These are phyloP conservation scores for Pseudogymnoascus verrucosus DNA, from an alignment of 2,329 filamentous ascomycete species.

Conservation along the genomic window DNA sequence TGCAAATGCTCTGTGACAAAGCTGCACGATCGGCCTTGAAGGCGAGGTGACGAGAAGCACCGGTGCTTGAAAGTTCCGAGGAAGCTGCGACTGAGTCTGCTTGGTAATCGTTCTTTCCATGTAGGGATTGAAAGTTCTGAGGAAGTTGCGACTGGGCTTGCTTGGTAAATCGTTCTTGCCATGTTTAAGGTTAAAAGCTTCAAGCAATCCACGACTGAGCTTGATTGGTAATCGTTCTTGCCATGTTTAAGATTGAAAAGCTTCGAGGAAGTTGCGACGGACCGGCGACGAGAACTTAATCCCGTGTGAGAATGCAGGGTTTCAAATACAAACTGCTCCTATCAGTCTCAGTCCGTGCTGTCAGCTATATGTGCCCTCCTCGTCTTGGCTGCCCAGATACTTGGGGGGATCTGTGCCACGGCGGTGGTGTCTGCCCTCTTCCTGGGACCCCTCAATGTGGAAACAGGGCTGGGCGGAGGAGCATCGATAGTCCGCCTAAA, in stretches of 20 bases:
- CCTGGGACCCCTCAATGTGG: conserved; percentile 35
- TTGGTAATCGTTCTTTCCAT: too few species aligned
- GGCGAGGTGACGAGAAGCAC: background rate
- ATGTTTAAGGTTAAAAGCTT: too few species aligned
- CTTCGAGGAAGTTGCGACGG: too few species aligned
- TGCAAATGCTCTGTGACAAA: background rate
- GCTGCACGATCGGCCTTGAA: background rate
- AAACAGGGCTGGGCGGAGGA: conserved; percentile 34
- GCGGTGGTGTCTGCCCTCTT: conserved; percentile 36
- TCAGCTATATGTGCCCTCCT: conserved; percentile 26
- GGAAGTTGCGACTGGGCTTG: too few species aligned
- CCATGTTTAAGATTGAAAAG: too few species aligned
- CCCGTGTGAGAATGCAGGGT: background rate
- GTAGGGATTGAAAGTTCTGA: too few species aligned
- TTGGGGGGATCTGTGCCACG: conserved; percentile 31
- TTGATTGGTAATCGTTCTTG: too few species aligned
- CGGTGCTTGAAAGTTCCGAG: background rate
- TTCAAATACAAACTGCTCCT: background rate
- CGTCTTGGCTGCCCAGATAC: conserved; percentile 28
- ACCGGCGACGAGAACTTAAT: background rate
- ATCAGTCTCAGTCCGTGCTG: conserved; percentile 14
- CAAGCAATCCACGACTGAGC: too few species aligned
- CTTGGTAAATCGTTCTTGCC: too few species aligned
- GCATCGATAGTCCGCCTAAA: conserved; percentile 29
- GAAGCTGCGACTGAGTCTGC: too few species aligned